Evolutionary conservation across 495 filamentous ascomycete genomes (phyloP).

Genomic region (Sphaerosporella brunnea): DNA sequence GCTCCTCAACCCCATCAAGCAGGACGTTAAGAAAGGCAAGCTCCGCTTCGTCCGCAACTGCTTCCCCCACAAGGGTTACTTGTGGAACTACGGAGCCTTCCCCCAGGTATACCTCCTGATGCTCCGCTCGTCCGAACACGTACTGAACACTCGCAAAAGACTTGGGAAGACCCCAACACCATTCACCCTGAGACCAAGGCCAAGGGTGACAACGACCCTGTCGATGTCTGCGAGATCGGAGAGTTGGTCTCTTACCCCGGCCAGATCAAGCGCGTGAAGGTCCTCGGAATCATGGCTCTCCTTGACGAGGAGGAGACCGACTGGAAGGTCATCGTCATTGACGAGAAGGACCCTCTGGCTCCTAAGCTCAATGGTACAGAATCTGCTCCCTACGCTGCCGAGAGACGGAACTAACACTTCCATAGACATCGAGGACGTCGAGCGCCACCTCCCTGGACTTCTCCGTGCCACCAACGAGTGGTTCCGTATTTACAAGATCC

Average conservation of each 20-base stretch:
- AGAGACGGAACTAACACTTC: background rate
- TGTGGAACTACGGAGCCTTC: slow-evolving; percentile 99
- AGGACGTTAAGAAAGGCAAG: slow-evolving; percentile 76
- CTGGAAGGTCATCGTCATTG: slow-evolving; percentile 99
- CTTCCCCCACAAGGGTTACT: slow-evolving; percentile 99
- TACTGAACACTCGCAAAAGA: slow-evolving; percentile 36
- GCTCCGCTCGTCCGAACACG: slow-evolving; percentile 6
- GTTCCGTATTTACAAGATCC: slow-evolving; percentile 99
- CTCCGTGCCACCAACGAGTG: slow-evolving; percentile 98
- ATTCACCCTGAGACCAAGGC: slow-evolving; percentile 98
- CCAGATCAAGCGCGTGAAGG: slow-evolving; percentile 98
- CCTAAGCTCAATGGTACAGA: slow-evolving; percentile 57
- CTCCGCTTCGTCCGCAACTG: slow-evolving; percentile 98
- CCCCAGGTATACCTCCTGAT: slow-evolving; percentile 50
- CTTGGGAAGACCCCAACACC: slow-evolving; percentile 95
- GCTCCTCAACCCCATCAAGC: slow-evolving; percentile 91
- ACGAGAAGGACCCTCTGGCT: slow-evolving; percentile 92
- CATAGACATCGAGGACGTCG: slow-evolving; percentile 90
- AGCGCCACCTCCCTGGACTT: slow-evolving; percentile 92
- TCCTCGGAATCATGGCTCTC: slow-evolving; percentile 96
- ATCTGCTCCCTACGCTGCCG: background rate
- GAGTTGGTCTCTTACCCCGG: slow-evolving; percentile 89
- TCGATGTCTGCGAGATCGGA: slow-evolving; percentile 98
- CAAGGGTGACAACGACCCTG: slow-evolving; percentile 98
- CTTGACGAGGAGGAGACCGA: slow-evolving; percentile 99